phyloP scores from a whole-genome alignment of 768 basidiomycete species.

The Leccinum boreale region DNA sequence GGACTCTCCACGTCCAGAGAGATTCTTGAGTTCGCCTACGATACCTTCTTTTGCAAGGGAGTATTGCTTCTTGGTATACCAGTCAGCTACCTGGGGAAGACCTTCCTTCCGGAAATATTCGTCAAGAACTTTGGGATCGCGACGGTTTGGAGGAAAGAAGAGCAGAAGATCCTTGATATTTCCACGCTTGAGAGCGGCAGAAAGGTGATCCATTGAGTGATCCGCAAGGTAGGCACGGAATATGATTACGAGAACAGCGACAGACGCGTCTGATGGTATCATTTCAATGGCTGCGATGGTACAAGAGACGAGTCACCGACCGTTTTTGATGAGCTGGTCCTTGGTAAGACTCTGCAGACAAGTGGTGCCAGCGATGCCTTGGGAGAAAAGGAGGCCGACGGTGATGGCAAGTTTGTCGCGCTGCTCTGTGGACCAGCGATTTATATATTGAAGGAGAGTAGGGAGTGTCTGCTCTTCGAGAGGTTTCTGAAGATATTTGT shows the following conservation, averaged over 20 bases:
- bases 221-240: conserved; percentile 79
- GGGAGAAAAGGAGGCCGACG: conserved; percentile 77
- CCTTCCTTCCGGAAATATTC: conserved; percentile 83
- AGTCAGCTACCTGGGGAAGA: conserved; percentile 80
- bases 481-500: conserved; percentile 98
- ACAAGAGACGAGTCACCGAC: conserved; percentile 36
- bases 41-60: conserved; percentile 79
- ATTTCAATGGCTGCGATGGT: conserved; percentile 6
- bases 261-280: conserved; percentile 59
- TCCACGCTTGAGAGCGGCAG: conserved; percentile 75
- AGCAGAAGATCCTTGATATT: conserved; percentile 80
- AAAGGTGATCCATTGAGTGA: conserved; percentile 88
- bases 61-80: conserved; percentile 91
- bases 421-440: conserved; percentile 76
- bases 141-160: conserved; percentile 86
- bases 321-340: conserved; percentile 95
- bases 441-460: conserved; percentile 81
- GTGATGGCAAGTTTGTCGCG: conserved; percentile 83
- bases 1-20: conserved; percentile 67
- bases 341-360: conserved; percentile 83
- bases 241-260: conserved; percentile 71
- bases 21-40: conserved; percentile 61
- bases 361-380: conserved; percentile 74
- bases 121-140: conserved; percentile 70
- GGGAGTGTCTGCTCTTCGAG: conserved; percentile 85